Conservation (phyloP, 805 yeast species). For the Hyphopichia homilentoma region DNA sequence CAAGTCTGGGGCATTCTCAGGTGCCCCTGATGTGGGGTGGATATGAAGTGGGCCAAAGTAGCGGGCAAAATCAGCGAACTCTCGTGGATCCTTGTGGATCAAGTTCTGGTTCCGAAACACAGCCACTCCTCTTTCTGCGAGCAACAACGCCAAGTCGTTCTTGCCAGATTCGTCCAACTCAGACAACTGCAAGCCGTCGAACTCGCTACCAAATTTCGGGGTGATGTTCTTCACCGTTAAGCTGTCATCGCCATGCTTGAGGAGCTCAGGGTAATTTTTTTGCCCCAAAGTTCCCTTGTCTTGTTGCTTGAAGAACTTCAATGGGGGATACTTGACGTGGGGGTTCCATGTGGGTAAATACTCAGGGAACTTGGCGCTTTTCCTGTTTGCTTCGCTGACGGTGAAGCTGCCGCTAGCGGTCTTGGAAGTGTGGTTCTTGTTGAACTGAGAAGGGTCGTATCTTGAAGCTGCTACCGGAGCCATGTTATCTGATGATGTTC, state of each 20-base stretch:
- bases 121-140: conserved; percentile 33
- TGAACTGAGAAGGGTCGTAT: conserved; percentile 22
- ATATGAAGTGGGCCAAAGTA: conserved; percentile 18
- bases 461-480: conserved; percentile 8
- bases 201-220: conserved; percentile 30
- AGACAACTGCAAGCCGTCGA: conserved; percentile 27
- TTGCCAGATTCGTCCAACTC: conserved; percentile 21
- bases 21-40: conserved; percentile 21
- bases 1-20: conserved; percentile 26
- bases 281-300: conserved; percentile 29
- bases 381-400: conserved; percentile 19
- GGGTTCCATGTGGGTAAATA: conserved; percentile 36
- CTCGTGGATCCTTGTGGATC: conserved; percentile 38
- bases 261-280: conserved; percentile 15
- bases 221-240: conserved; percentile 17
- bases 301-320: conserved; percentile 20
- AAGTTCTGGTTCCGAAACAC: conserved; percentile 32
- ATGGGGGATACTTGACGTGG: conserved; percentile 23
- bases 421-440: conserved; percentile 14
- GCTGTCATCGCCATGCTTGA: conserved; percentile 9
- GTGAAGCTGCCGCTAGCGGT: conserved; percentile 23
- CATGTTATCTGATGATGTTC: background rate
- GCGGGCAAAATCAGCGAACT: conserved; percentile 23
- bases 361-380: conserved; percentile 20
- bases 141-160: conserved; percentile 28